Evolutionary conservation across 2,329 filamentous ascomycete species (phyloP).

Genomic region (Paramyrothecium sp.): DNA sequence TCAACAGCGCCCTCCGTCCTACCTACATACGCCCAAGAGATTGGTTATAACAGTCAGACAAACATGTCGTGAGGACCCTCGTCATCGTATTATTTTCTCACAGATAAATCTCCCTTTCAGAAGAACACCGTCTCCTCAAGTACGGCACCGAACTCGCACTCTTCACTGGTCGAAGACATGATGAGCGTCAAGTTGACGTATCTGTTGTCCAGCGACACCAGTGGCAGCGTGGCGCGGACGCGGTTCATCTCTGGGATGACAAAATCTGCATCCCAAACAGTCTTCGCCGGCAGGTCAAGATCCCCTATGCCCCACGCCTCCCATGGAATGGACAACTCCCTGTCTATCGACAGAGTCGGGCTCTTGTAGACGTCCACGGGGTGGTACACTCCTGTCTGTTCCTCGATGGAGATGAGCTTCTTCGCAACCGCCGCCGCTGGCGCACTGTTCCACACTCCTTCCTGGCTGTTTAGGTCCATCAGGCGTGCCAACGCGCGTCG

Average conservation of each 20-base stretch:
- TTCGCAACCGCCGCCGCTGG: conserved; percentile 13
- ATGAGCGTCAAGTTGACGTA: background rate
- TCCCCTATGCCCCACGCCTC: conserved; percentile 17
- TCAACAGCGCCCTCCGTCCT: too few species aligned
- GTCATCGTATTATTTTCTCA: background rate
- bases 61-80: too few species aligned
- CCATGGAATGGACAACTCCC: conserved; percentile 12
- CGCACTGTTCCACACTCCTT: conserved; percentile 24
- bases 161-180: background rate
- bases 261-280: conserved; percentile 18
- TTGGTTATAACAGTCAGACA: too few species aligned
- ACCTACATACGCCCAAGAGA: too few species aligned
- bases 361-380: background rate
- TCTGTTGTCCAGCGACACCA: background rate
- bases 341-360: background rate
- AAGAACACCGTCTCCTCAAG: background rate
- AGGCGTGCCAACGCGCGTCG: conserved; percentile 17
- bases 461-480: conserved; percentile 15
- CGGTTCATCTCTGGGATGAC: conserved; percentile 16
- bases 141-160: background rate
- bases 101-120: background rate
- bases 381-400: background rate
- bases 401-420: conserved; percentile 14
- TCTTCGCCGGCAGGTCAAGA: conserved; percentile 4
- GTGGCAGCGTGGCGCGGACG: conserved; percentile 15